Conservation (phyloP, 2,329 filamentous ascomycete genomes). For the Paecilomyces sp. region DNA sequence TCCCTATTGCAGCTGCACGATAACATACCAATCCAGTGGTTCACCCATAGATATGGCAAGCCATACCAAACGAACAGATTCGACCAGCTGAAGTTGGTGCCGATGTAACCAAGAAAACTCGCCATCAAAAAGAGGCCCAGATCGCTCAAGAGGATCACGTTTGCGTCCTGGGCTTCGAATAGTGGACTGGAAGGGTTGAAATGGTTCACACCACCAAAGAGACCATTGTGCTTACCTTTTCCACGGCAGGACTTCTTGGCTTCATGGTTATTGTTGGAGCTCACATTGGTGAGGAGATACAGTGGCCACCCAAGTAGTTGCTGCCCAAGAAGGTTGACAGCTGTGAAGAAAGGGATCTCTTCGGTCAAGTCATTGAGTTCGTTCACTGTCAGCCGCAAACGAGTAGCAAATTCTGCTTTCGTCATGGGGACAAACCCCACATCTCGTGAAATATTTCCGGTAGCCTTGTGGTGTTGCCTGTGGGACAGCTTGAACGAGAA, state of each 20-base stretch:
- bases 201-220: slow-evolving; percentile 80
- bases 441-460: slow-evolving; percentile 91
- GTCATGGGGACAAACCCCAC: slow-evolving; percentile 99
- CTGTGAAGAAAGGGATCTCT: slow-evolving; percentile 83
- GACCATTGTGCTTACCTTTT: slow-evolving; percentile 82
- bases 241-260: slow-evolving; percentile 88
- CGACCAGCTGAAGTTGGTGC: slow-evolving; percentile 69
- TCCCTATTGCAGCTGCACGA: too few species aligned
- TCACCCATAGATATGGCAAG: slow-evolving; percentile 92
- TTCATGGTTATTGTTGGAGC: slow-evolving; percentile 91
- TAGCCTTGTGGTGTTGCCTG: slow-evolving; percentile 99
- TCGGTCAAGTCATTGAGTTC: slow-evolving; percentile 85
- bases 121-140: slow-evolving; percentile 63
- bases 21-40: slow-evolving; percentile 70
- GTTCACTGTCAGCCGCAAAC: slow-evolving; percentile 66
- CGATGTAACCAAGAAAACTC: slow-evolving; percentile 59
- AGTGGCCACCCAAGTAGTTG: slow-evolving; percentile 89
- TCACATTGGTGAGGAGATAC: slow-evolving; percentile 88
- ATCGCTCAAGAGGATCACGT: slow-evolving; percentile 80
- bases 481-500: slow-evolving; percentile 99
- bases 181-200: slow-evolving; percentile 82
- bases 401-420: slow-evolving; percentile 69
- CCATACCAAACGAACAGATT: slow-evolving; percentile 96
- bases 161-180: slow-evolving; percentile 85
- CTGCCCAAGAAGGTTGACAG: slow-evolving; percentile 67